Evolutionary conservation across 768 basidiomycete species (phyloP), one percentile per base, ranked within the genome.

Genomic region (Rhodocollybia butyracea): DNA sequence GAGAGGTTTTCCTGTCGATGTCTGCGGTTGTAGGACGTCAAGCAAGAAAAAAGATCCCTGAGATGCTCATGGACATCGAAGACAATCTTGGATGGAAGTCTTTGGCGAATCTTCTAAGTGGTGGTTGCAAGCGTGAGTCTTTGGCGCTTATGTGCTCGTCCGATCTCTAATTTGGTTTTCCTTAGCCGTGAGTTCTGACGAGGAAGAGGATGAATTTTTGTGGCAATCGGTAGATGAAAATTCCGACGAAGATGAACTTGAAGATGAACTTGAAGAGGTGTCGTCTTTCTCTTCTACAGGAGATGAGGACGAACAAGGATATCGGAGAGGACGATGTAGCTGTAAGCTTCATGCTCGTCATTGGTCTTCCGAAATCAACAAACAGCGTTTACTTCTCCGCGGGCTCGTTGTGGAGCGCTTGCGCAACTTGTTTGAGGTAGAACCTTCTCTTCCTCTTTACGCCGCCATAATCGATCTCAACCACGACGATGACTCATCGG

Each of bases 11-110:
- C 57, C 63, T 88, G 8, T 78, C 77, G 24, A 68, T 88, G 65
- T 74, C 82, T 7, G 75, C 77, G 0, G 68, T 61, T 56, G 65
- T 74, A 59, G 51, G 67, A 38, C 52, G 62, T 61, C 57, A 64
- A 42, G 60, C 67, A 32, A 60, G 59, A 51, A 62, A 68, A 39
- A 57, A 60, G 46, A 69, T 86, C 13, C 74, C 77, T 0, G 72
- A 77, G 6, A 85, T 87, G 76, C 66, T 88, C 21, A 69, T 74
- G n/a, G 85, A 87, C 55, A 80, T 88, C 46, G 81, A 82, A 34
- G 58, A 69, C 17, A 58, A 68, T 11, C 64, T 82, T 60, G 79
- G 81, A 7, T 82, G 84, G 78, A 64, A 63, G 3, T 69, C 78
- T 13, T 63, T 88, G 8, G 77, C 81, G 45, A 73, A 71, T 27